phyloP scores from a whole-genome alignment of 2,329 filamentous ascomycete genomes.

The Xenoacremonium recifei region DNA sequence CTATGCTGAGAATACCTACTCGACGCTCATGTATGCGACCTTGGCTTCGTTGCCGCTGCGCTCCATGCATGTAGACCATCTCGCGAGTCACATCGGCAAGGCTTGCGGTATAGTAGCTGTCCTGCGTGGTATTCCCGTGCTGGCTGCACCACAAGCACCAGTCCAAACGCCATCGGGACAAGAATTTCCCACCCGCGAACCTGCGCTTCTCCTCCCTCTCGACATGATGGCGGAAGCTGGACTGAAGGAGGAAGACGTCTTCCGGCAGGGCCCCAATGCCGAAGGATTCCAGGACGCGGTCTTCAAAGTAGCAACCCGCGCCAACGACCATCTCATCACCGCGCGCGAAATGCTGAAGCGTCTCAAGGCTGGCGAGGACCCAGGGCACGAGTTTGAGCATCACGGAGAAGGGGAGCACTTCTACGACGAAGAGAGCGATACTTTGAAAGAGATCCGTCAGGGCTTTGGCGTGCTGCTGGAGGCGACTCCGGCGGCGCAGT shows the following conservation, averaged over 20 bases:
- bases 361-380: conserved; percentile 68
- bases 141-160: conserved; percentile 69
- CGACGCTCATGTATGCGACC: conserved; percentile 85
- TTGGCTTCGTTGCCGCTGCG: conserved; percentile 76
- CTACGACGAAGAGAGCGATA: conserved; percentile 41
- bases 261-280: conserved; percentile 75
- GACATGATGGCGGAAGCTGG: conserved; percentile 84
- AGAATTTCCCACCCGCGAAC: conserved; percentile 40
- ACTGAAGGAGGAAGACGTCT: conserved; percentile 85
- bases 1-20: conserved; percentile 94
- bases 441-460: conserved; percentile 46
- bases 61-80: conserved; percentile 83
- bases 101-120: conserved; percentile 85
- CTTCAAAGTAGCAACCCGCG: conserved; percentile 87
- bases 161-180: conserved; percentile 41
- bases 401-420: conserved; percentile 69
- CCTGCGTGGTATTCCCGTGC: conserved; percentile 79
- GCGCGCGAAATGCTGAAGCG: conserved; percentile 88
- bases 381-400: conserved; percentile 88
- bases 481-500: conserved; percentile 73
- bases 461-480: conserved; percentile 82
- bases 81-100: conserved; percentile 94
- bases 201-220: conserved; percentile 72
- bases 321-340: conserved; percentile 94
- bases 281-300: conserved; percentile 83